Conservation (phyloP, 2,329 filamentous ascomycete species). For the Talaromyces pinophilus region DNA sequence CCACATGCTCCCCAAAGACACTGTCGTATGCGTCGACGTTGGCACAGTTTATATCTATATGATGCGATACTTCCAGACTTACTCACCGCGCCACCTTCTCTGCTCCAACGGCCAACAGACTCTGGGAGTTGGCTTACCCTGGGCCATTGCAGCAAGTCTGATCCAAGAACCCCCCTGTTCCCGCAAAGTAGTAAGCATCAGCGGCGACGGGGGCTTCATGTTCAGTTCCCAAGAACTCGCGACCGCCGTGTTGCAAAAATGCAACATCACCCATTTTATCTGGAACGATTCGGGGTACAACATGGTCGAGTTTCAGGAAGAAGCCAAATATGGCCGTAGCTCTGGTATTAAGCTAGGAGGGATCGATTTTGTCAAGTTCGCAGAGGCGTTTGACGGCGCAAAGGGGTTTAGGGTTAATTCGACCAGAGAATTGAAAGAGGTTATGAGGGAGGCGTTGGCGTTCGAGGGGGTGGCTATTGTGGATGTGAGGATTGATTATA, state of each 20-base stretch:
- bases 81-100: conserved; percentile 21
- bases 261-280: conserved; percentile 24
- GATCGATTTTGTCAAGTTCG: conserved; percentile 22
- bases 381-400: conserved; percentile 19
- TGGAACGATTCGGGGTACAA: conserved; percentile 23
- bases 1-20: conserved; percentile 14
- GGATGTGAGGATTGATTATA: conserved; percentile 23
- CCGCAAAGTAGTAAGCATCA: conserved; percentile 21
- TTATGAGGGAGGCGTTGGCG: conserved; percentile 20
- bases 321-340: conserved; percentile 23
- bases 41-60: conserved; percentile 23
- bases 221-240: conserved; percentile 21
- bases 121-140: conserved; percentile 19
- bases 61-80: conserved; percentile 23
- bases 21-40: conserved; percentile 20
- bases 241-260: conserved; percentile 20
- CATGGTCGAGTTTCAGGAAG: conserved; percentile 24
- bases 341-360: conserved; percentile 21
- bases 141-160: conserved; percentile 21
- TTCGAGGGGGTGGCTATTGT: conserved; percentile 20
- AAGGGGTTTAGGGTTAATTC: conserved; percentile 17
- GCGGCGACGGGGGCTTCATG: conserved; percentile 23
- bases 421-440: conserved; percentile 11
- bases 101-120: conserved; percentile 23
- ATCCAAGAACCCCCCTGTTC: conserved; percentile 20